Base-by-base conservation (phyloP, 164 flowering plant genomes). In the Liquidambar formosana region DNA sequence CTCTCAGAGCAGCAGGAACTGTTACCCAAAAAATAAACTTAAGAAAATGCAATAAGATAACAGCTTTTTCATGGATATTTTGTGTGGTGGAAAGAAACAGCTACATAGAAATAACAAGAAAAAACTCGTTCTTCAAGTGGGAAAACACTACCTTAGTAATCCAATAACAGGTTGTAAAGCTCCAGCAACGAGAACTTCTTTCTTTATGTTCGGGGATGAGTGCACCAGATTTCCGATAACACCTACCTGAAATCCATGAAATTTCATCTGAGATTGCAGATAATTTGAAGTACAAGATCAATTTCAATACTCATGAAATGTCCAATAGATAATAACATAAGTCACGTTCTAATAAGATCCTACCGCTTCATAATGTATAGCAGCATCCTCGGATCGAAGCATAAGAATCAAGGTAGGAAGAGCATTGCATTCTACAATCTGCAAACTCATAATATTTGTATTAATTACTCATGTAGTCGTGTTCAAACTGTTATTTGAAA, bases 1-100 rank as follows among this genome's bases (percentile, higher is more conserved):
- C 94, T 93, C 82, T 93, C 97, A 41, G 94, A 77, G 78, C 97
- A 93, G 78, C 91, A 84, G 22, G 97, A 93, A 70, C 97, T 93
- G 85, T 66, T 22, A 74, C n/a, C 67, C 71, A 81, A 65, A 12
- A 77, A 12, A 71, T 18, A 54, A 69, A 54, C 4, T 61, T 48
- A 22, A 44, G 14, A 33, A 61, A 51, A 8, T 12, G 27, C 16
- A 69, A 72, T n/a, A 66, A 27, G 18, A 28, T 4, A 41, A 43
- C 16, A 2, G 8, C 56, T 33, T 21, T 52, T 53, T n/a, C 15
- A 48, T 54, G 57, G 64, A 45, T 18, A 21, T 26, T 1, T 27
- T 33, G 18, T 28, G 26, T 13, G 27, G 26, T 33, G 16, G 11
- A 22, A 26, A 69, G 10, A 19, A 28, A 38, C 52, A 41, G 10